These are phyloP conservation scores for Rhododendron ovatum DNA, from an alignment of 148 eudicot species.

Conservation along the genomic window DNA sequence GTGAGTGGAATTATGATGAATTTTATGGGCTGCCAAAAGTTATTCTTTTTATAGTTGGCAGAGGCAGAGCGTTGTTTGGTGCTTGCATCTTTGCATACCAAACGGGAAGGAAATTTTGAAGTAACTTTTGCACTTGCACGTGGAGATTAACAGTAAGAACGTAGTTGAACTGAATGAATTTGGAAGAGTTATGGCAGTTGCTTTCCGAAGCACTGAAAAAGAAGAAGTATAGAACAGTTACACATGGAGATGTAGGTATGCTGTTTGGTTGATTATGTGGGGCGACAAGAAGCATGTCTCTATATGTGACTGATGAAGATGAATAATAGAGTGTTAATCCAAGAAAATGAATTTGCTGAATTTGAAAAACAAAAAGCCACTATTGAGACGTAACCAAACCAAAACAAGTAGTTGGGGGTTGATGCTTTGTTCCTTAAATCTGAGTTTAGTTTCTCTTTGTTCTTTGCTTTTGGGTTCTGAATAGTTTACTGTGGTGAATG, in stretches of 20 bases:
- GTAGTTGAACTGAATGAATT: not conserved
- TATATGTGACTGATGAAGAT: not conserved
- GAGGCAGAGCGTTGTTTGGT: not conserved
- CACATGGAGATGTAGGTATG: not conserved
- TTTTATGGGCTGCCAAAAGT: not conserved
- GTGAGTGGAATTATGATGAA: not conserved
- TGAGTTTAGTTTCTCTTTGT: not conserved
- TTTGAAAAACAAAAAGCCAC: not conserved
- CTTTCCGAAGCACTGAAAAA: not conserved
- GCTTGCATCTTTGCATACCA: not conserved
- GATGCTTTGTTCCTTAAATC: not conserved
- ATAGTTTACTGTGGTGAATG: slow-evolving; percentile 8
- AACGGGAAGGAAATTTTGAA: not conserved
- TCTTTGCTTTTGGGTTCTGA: not conserved
- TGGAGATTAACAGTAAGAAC: not conserved
- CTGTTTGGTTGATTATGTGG: not conserved
- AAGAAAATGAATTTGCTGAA: not conserved
- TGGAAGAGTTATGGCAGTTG: not conserved
- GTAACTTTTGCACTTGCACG: not conserved
- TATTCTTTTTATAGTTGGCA: not conserved
- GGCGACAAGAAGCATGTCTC: not conserved
- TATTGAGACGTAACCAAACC: not conserved
- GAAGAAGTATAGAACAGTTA: not conserved
- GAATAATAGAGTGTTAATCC: not conserved
- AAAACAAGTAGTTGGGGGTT: not conserved